A percentile compares a stretch with the other conserved stretches of the same genome.
Conservation (phyloP, 495 filamentous ascomycete genomes). For the Penicillium bovifimosum region DNA sequence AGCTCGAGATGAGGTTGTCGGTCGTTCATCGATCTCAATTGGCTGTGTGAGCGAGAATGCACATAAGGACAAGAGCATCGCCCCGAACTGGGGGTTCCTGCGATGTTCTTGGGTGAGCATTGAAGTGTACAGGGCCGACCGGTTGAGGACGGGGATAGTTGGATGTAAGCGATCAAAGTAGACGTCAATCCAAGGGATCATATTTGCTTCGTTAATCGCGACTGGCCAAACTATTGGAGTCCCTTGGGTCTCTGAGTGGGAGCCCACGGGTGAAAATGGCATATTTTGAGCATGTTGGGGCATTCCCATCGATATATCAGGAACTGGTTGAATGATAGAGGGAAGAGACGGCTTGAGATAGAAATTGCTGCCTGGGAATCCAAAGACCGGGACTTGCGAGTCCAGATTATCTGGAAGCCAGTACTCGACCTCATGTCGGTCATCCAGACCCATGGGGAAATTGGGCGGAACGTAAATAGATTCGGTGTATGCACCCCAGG, state of each 20-base stretch:
- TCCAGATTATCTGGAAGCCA: constrained; percentile 40
- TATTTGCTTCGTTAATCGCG: constrained; percentile 36
- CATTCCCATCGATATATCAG: constrained; percentile 20
- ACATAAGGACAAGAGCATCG: constrained; percentile 62
- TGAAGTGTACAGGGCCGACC: constrained; percentile 54
- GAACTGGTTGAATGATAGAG: constrained; percentile 33
- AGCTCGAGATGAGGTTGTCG: constrained; percentile 40
- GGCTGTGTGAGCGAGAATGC: constrained; percentile 85
- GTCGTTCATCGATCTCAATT: constrained; percentile 48
- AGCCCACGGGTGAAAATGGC: constrained; percentile 18
- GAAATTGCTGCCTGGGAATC: constrained; percentile 36
- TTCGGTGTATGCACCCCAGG: constrained; percentile 21
- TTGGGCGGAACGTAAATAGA: constrained; percentile 23
- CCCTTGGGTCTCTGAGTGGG: constrained; percentile 18
- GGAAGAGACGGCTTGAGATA: constrained; percentile 37
- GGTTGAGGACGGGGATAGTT: constrained; percentile 71
- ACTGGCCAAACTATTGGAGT: constrained; percentile 29
- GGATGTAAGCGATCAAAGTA: constrained; percentile 81
- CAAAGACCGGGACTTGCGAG: constrained; percentile 32
- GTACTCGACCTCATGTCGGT: constrained; percentile 32
- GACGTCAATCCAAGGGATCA: constrained; percentile 64
- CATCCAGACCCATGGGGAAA: constrained; percentile 28
- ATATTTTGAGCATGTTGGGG: constrained; percentile 17
- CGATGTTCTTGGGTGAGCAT: constrained; percentile 57
- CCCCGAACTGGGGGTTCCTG: constrained; percentile 65